phyloP scores from a whole-genome alignment of 768 basidiomycete species.

The Auriscalpium orientale region DNA sequence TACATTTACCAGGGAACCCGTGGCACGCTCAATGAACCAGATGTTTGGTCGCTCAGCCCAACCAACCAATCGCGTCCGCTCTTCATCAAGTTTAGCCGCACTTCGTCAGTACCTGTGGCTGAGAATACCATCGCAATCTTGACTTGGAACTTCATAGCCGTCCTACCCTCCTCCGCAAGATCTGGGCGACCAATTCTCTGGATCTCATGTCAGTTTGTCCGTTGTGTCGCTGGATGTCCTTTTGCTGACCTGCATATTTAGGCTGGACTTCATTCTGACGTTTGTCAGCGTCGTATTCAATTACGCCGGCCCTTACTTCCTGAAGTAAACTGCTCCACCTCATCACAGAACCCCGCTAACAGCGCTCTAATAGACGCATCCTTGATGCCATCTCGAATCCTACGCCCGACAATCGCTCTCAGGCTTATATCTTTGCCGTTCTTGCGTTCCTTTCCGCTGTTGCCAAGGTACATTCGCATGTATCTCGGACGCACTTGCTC shows the following conservation, averaged over 20 bases:
- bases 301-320: slow-evolving; percentile 79
- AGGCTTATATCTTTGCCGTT: slow-evolving; percentile 73
- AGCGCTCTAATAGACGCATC: slow-evolving; percentile 31
- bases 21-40: slow-evolving; percentile 57
- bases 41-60: slow-evolving; percentile 68
- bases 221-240: background rate
- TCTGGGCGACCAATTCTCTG: slow-evolving; percentile 38
- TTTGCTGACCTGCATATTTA: background rate
- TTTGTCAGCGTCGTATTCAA: slow-evolving; percentile 65
- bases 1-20: slow-evolving; percentile 26
- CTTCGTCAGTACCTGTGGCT: slow-evolving; percentile 11
- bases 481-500: background rate
- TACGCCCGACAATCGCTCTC: slow-evolving; percentile 42
- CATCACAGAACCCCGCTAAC: background rate
- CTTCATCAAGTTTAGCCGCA: slow-evolving; percentile 38
- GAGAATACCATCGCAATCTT: background rate
- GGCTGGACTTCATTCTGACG: slow-evolving; percentile 60
- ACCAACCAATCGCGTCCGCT: slow-evolving; percentile 59
- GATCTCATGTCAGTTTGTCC: slow-evolving; percentile 29
- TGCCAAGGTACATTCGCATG: slow-evolving; percentile 35
- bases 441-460: slow-evolving; percentile 60
- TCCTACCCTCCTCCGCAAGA: slow-evolving; percentile 34
- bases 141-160: slow-evolving; percentile 7
- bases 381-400: slow-evolving; percentile 50
- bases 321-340: slow-evolving; percentile 35